These are phyloP conservation scores for Lentinula sp. DNA, from an alignment of 768 basidiomycete species.

Conservation along the genomic window DNA sequence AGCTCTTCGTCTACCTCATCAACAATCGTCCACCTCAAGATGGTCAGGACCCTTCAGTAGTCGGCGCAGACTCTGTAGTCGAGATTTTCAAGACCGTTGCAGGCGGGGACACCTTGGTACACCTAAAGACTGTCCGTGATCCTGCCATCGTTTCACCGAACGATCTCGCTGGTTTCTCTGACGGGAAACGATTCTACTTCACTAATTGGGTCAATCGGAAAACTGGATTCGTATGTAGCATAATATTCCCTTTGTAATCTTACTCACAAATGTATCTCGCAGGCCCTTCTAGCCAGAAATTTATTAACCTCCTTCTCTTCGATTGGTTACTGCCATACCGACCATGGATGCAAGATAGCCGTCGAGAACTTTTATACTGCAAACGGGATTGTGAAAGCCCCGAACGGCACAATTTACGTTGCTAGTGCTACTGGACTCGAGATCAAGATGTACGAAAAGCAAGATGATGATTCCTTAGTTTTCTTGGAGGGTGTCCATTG, in stretches of 20 bases:
- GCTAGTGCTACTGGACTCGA: slow-evolving; percentile 36
- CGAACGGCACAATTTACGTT: slow-evolving; percentile 56
- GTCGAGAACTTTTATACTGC: slow-evolving; percentile 38
- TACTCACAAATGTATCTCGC: background rate
- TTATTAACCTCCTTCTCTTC: slow-evolving; percentile 34
- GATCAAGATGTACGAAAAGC: slow-evolving; percentile 49
- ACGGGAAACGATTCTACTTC: slow-evolving; percentile 61
- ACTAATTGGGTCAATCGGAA: slow-evolving; percentile 51
- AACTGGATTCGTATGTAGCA: slow-evolving; percentile 42
- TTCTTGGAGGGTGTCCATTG: slow-evolving; percentile 44
- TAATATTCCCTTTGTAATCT: background rate
- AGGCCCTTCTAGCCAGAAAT: slow-evolving; percentile 14
- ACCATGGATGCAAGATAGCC: slow-evolving; percentile 56
- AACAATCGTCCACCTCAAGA: slow-evolving; percentile 57
- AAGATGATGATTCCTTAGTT: slow-evolving; percentile 54
- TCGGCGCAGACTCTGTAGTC: slow-evolving; percentile 65
- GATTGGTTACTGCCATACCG: slow-evolving; percentile 59
- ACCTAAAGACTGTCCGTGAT: slow-evolving; percentile 56
- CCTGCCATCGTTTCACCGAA: slow-evolving; percentile 59
- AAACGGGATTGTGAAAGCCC: slow-evolving; percentile 57
- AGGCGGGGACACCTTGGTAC: slow-evolving; percentile 36
- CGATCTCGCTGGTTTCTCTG: slow-evolving; percentile 57
- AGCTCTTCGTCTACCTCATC: slow-evolving; percentile 60
- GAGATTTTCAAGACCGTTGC: slow-evolving; percentile 60
- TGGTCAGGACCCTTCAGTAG: slow-evolving; percentile 26